Base-by-base conservation (phyloP, 164 flowering plant genomes). In the Tetrastigma voinierianum region DNA sequence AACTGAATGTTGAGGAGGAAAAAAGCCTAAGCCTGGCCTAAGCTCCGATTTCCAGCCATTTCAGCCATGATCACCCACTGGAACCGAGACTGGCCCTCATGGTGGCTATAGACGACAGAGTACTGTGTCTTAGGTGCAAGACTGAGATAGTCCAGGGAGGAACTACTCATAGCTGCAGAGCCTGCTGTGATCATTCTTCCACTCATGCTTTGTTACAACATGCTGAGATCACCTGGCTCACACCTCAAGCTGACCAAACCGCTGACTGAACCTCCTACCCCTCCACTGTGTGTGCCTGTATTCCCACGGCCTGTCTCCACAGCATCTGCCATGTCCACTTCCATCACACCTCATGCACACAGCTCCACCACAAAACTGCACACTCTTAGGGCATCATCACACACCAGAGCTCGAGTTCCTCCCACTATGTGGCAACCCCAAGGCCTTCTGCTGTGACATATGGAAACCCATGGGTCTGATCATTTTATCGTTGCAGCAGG, bases 181-280 rank as follows among this genome's bases (percentile, higher is more conserved):
- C 51, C 2, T 80, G n/a, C n/a, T n/a, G 83, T 64, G 10, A 21
- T 0, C 76, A 71, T 48, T 62, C 15, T 43, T 80, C 76, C 10
- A 78, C 76, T 54, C 24, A 67, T 24, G 65, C 64, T 0, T n/a
- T 80, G 83, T 58, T 71, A 45, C 68, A 69, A 61, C 57, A 71
- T 76, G 76, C 78, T 80, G 6, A 45, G 24, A 49, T 56, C 48
- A 46, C 55, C 64, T n/a, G n/a, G n/a, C 21, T 63, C 20, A 45
- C 83, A 74, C 40, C 75, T 75, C 9, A n/a, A n/a, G 59, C 67
- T 0, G 77, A 80, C 77, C 72, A n/a, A 53, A 32, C 45, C 79
- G 72, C n/a, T 62, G n/a, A 23, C 23, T 54, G 66, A 51, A 46
- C 55, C 64, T 64, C 8, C 49, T 57, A 14, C 40, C 52, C 67